These are phyloP conservation scores for Boletus vermiculosoides DNA, from an alignment of 768 basidiomycete species.

Conservation along the genomic window DNA sequence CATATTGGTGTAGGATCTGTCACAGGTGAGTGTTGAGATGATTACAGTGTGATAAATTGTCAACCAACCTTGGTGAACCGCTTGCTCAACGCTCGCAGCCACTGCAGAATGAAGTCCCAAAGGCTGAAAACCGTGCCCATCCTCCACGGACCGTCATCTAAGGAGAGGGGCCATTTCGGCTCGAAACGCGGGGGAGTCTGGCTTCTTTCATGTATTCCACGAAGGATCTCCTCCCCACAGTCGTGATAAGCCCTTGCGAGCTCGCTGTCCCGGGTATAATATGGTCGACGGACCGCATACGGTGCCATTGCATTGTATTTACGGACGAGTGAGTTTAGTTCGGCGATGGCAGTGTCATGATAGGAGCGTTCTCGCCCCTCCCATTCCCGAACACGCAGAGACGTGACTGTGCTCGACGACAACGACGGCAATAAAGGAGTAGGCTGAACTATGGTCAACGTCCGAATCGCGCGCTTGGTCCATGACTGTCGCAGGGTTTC, in stretches of 20 bases:
- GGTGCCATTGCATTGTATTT: slow-evolving; percentile 82
- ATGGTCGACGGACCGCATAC: slow-evolving; percentile 67
- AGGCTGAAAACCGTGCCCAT: slow-evolving; percentile 18
- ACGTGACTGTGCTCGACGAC: slow-evolving; percentile 37
- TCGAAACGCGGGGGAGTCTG: background rate
- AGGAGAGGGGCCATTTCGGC: slow-evolving; percentile 6
- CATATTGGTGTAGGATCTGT: background rate
- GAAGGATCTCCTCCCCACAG: slow-evolving; percentile 51
- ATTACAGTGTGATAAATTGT: background rate
- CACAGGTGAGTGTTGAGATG: background rate
- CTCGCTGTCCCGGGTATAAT: slow-evolving; percentile 57
- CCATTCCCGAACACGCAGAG: slow-evolving; percentile 67
- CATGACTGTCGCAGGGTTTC: slow-evolving; percentile 64
- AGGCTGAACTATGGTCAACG: slow-evolving; percentile 45
- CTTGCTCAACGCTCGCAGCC: slow-evolving; percentile 22
- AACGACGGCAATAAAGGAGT: slow-evolving; percentile 39
- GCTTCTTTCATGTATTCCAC: slow-evolving; percentile 35
- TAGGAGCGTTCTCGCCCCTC: slow-evolving; percentile 63
- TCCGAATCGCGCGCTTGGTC: slow-evolving; percentile 72
- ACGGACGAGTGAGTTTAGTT: slow-evolving; percentile 73
- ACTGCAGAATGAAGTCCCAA: slow-evolving; percentile 29
- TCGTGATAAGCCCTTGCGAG: slow-evolving; percentile 52
- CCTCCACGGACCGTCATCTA: slow-evolving; percentile 3
- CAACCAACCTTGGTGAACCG: slow-evolving; percentile 8
- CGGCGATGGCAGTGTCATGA: slow-evolving; percentile 64